A percentile compares a stretch with the other conserved stretches of the same genome.
Evolutionary conservation across 1,284 basidiomycete species (phyloP).

Genomic region (Sanghuangporus weigelae): DNA sequence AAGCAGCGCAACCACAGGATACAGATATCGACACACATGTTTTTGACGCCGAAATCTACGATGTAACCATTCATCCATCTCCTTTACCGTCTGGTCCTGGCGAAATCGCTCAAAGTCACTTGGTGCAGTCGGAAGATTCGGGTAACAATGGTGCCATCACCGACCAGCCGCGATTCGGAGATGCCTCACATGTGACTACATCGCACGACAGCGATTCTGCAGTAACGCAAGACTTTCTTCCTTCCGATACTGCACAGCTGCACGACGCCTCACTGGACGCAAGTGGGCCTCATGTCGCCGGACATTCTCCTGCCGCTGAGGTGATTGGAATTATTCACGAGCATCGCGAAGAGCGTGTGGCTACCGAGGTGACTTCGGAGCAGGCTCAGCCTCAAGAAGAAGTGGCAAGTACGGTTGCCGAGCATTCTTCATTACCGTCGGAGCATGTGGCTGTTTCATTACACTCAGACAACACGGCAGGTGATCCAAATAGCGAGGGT

Average conservation of each 20-base stretch:
- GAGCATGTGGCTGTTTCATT: neutral
- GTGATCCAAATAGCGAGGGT: neutral
- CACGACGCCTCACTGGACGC: neutral
- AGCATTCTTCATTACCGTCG: neutral
- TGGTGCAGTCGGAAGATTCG: slow-evolving; percentile 25
- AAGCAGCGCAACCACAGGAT: slow-evolving; percentile 31
- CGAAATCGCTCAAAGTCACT: neutral
- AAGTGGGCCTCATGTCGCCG: neutral
- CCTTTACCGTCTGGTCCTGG: slow-evolving; percentile 20
- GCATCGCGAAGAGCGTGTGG: neutral
- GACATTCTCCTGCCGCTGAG: neutral
- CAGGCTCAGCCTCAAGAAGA: neutral
- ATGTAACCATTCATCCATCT: slow-evolving; percentile 38
- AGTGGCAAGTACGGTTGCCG: neutral
- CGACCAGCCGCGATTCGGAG: neutral
- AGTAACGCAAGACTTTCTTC: neutral
- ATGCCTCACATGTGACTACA: neutral
- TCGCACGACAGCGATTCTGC: neutral
- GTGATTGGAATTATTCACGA: neutral
- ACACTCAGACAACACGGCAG: neutral
- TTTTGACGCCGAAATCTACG: slow-evolving; percentile 59
- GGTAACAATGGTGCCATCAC: slow-evolving; percentile 32
- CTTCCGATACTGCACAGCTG: neutral
- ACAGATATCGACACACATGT: slow-evolving; percentile 27
- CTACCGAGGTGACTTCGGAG: neutral